Conservation (phyloP, 2,329 filamentous ascomycete genomes). For the Blastomyces percursus region DNA sequence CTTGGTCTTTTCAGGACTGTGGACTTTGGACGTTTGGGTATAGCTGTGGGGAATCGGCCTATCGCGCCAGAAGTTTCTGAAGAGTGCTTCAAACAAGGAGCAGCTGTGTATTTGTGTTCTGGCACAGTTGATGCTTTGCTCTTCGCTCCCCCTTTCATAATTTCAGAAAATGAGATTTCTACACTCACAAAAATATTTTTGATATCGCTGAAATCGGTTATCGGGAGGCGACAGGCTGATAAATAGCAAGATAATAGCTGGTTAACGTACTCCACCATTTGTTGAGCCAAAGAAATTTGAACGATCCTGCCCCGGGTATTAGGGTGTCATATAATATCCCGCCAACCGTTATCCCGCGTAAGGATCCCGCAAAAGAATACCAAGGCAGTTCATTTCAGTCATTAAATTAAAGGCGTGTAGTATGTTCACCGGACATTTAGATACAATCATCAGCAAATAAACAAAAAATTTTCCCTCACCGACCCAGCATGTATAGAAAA, state of each 20-base stretch:
- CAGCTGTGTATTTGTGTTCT: conserved; percentile 7
- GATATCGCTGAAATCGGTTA: not conserved
- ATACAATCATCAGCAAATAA: not conserved
- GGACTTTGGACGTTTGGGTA: conserved; percentile 2
- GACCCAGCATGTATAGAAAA: not conserved
- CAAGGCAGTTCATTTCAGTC: not conserved
- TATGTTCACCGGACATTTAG: not conserved
- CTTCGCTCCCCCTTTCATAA: conserved; percentile 6
- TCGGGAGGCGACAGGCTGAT: not conserved
- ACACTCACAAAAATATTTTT: not conserved
- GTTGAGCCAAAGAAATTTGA: not conserved
- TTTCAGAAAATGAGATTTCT: conserved; percentile 3
- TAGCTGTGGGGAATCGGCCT: not conserved
- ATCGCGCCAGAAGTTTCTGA: conserved; percentile 1
- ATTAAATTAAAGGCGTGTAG: not conserved
- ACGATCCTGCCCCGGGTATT: not conserved
- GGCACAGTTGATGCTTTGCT: conserved; percentile 3
- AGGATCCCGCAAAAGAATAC: not conserved
- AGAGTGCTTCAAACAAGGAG: conserved; percentile 4
- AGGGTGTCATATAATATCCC: not conserved
- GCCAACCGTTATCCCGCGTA: not conserved
- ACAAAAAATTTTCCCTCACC: not conserved
- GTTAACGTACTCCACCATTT: not conserved
- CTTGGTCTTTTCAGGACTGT: conserved; percentile 4
- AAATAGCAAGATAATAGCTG: not conserved